These are phyloP conservation scores for Rhodotorula mucilaginosa DNA, from an alignment of 1,284 basidiomycete genomes.

Conservation along the genomic window DNA sequence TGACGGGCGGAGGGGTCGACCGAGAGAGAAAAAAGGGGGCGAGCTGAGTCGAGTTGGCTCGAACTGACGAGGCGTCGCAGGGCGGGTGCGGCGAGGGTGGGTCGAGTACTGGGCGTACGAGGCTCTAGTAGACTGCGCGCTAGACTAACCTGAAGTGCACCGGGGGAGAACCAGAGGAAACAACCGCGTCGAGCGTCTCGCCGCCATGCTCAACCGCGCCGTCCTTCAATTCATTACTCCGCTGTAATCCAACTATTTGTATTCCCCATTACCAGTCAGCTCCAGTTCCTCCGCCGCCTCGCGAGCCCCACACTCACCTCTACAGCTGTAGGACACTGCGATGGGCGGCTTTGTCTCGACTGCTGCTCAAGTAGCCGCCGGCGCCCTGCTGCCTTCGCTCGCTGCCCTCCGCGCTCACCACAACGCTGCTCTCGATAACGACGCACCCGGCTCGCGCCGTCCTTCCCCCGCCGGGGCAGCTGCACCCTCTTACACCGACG, in stretches of 20 bases:
- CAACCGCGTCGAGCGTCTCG: neutral
- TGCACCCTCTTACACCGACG: neutral
- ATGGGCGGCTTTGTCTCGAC: neutral
- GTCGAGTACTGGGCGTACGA: neutral
- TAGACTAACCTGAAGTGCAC: slow-evolving; percentile 2
- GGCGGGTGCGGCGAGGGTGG: too few species aligned
- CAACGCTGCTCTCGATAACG: neutral
- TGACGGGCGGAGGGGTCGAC: too few species aligned
- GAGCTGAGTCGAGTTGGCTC: too few species aligned
- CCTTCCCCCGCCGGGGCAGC: neutral
- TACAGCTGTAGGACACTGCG: neutral
- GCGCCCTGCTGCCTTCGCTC: neutral
- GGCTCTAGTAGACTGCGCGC: neutral
- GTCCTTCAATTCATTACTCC: too few species aligned
- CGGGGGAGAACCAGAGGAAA: slow-evolving; percentile 2
- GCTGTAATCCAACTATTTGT: neutral
- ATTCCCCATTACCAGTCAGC: neutral
- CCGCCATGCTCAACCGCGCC: neutral
- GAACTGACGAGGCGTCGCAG: too few species aligned
- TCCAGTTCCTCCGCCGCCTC: neutral
- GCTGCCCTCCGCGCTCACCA: neutral
- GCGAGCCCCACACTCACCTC: neutral
- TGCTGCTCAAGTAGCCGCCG: neutral
- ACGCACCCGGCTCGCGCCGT: neutral
- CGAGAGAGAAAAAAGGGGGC: too few species aligned